A percentile compares a stretch with the other conserved stretches of the same genome.
Conservation (phyloP, 768 basidiomycete genomes). For the Pulveroboletus sp. region DNA sequence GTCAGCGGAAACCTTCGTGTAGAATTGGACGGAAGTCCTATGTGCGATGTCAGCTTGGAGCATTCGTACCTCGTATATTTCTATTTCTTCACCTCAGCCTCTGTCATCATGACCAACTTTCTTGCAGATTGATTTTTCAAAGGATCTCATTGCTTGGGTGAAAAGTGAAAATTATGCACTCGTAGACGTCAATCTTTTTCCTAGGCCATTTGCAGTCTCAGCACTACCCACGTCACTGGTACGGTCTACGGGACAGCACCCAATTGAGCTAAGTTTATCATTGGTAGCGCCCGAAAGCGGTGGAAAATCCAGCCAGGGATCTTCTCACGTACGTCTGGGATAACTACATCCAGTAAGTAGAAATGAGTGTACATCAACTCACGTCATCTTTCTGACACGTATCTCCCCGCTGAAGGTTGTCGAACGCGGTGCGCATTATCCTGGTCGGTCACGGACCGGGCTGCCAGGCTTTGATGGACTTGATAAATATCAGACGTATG, state of each 20-base stretch:
- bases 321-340: slow-evolving; percentile 90
- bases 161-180: slow-evolving; percentile 61
- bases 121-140: slow-evolving; percentile 82
- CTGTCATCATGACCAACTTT: neutral
- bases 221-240: slow-evolving; percentile 31
- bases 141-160: slow-evolving; percentile 75
- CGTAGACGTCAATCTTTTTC: slow-evolving; percentile 82
- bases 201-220: slow-evolving; percentile 44
- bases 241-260: slow-evolving; percentile 5
- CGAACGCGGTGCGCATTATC: slow-evolving; percentile 65
- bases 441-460: slow-evolving; percentile 88
- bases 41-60: slow-evolving; percentile 71
- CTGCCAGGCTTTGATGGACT: slow-evolving; percentile 67
- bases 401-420: slow-evolving; percentile 47
- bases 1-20: slow-evolving; percentile 81
- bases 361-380: neutral
- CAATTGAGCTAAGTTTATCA: neutral
- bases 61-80: slow-evolving; percentile 74
- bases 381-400: neutral
- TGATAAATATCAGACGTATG: slow-evolving; percentile 69
- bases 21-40: slow-evolving; percentile 69
- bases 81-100: neutral
- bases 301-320: slow-evolving; percentile 47
- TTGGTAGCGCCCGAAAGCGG: slow-evolving; percentile 36
- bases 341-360: slow-evolving; percentile 85